Evolutionary conservation across 768 basidiomycete genomes (phyloP), one percentile per base, ranked within the genome.

Genomic region (Lentinula edodes): DNA sequence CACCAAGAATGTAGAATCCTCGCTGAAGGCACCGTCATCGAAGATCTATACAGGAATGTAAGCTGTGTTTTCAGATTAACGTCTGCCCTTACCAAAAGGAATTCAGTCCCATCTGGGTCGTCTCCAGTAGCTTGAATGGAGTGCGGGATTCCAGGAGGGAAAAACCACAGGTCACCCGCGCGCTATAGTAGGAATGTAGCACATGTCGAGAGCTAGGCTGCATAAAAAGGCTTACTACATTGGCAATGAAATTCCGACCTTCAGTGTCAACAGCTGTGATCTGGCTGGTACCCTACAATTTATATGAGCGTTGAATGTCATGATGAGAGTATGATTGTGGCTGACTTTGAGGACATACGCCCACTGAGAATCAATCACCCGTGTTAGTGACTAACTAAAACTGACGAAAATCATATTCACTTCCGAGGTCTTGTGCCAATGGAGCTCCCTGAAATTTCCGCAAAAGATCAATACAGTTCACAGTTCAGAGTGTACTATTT

Each of bases 71-170:
- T 2, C 8, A 2, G 15, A 39, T 18, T 18, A 35, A 1, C 12
- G 55, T 5, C 4, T 48, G 8, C 20, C 65, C 74, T 45, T 9
- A 80, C 82, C 66, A 85, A 68, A 39, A 84, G 65, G 66, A 85
- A 84, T 64, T 85, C 83, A 3, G 78, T 72, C 3, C 83, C 83
- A 8, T 74, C 74, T 7, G 75, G 72, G 54, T 75, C 70, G 59
- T 79, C 78, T 41, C 67, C 67, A 1, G 79, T 82, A 6, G 78
- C 84, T 69, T 84, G 83, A 10, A 85, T 72, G 13, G 79, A 80
- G 66, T 85, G 83, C 1, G 84, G 83, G 55, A 79, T 75, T 5
- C 82, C 83, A 6, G 83, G 75, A 13, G 82, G 83, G 73, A 84
- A 83, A 70, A 77, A 84, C 83, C 83, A 84, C 13, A 83, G 63